These are phyloP conservation scores for Nannochloropsis granulata DNA, from an alignment of 108 stramenopile genomes.

Conservation along the genomic window DNA sequence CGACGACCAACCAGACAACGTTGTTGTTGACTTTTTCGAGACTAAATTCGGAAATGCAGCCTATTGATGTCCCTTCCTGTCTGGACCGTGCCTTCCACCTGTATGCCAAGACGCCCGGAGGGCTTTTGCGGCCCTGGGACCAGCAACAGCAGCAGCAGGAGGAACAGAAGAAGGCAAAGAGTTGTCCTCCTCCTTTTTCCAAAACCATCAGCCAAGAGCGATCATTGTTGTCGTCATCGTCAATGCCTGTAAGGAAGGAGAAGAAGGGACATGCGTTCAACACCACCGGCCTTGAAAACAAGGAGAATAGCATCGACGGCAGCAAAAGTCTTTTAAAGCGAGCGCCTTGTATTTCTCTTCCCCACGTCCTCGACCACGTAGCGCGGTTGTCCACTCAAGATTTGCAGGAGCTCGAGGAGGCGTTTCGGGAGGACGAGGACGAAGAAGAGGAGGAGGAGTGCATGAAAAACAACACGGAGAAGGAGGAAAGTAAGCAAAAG, in stretches of 20 bases:
- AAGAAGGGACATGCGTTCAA: neutral
- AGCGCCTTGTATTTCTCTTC: neutral
- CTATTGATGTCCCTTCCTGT: neutral
- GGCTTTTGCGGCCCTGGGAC: neutral
- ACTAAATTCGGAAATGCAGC: neutral
- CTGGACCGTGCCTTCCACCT: neutral
- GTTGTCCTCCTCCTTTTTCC: no score
- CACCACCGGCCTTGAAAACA: neutral
- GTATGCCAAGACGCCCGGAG: neutral
- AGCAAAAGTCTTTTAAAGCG: neutral
- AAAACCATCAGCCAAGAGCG: no score
- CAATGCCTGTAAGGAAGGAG: neutral
- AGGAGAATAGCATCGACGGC: no score
- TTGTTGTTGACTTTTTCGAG: neutral
- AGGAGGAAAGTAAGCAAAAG: neutral
- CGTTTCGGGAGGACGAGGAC: neutral
- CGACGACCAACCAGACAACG: neutral
- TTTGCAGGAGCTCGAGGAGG: neutral
- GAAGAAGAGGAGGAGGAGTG: neutral
- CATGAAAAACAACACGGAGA: neutral
- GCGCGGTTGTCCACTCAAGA: neutral
- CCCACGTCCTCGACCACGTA: neutral
- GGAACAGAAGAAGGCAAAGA: neutral
- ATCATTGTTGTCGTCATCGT: neutral
- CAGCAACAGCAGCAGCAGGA: neutral